Conservation (phyloP, 305 asterid species). For the Plantago lanceolata region DNA sequence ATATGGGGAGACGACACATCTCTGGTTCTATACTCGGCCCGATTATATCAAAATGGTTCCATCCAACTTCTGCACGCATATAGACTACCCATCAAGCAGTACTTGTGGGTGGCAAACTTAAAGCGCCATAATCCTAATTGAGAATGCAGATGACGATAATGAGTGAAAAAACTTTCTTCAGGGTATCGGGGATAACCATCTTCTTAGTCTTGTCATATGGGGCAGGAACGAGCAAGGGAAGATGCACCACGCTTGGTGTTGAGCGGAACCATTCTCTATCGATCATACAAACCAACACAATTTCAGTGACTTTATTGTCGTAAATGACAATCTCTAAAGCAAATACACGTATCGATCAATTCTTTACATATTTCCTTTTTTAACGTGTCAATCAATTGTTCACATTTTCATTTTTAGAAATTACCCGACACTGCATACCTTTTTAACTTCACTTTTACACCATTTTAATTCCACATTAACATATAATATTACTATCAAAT, state of each 20-base stretch:
- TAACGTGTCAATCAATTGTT: too few species aligned
- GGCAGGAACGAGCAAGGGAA: constrained; percentile 82
- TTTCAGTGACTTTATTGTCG: background rate
- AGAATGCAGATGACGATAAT: too few species aligned
- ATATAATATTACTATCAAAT: too few species aligned
- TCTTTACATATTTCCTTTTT: too few species aligned
- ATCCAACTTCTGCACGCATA: constrained; percentile 76
- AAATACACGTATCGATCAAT: too few species aligned
- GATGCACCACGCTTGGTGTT: constrained; percentile 88
- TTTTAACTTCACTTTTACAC: too few species aligned
- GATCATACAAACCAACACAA: background rate
- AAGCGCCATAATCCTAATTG: constrained; percentile 63
- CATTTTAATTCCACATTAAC: too few species aligned
- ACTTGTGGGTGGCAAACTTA: constrained; percentile 78
- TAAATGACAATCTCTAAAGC: too few species aligned
- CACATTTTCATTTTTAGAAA: too few species aligned
- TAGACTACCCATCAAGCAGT: constrained; percentile 67
- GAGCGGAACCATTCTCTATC: constrained; percentile 80
- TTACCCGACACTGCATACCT: too few species aligned
- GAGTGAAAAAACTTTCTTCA: constrained; percentile 55
- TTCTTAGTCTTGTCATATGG: constrained; percentile 77
- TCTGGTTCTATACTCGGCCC: constrained; percentile 29
- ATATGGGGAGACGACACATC: background rate
- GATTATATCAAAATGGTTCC: constrained; percentile 76
- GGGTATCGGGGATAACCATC: constrained; percentile 96